Base-by-base conservation (phyloP, 345 rosid genomes). In the Populus deltoides region DNA sequence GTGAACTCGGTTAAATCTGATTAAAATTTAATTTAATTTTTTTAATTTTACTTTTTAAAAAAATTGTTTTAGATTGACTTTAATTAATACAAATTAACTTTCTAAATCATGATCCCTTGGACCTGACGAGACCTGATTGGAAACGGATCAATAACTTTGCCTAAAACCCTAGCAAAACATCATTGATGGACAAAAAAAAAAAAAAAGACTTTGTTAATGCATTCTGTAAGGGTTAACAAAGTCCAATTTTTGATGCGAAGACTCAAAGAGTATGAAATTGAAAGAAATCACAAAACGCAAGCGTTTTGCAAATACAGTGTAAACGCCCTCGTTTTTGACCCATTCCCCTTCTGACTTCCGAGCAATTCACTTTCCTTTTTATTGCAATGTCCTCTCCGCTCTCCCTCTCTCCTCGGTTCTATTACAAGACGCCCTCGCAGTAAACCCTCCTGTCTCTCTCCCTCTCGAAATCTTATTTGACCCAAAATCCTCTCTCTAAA, bases 311-410 rank as follows among this genome's bases (percentile, higher is more conserved):
- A 33, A 65, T 27, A 36, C 29, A 51, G 72, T 51, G 73, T 41
- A 68, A 74, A 79, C 77, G 81, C 74, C 74, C 67, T 18, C 82
- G 82, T 74, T 74, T 79, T 59, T 74, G 74, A 68, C 82, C 29
- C n/a, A 29, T 39, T 38, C 13, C 49, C 47, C 71, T 38, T 68
- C 8, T 1, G 12, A 31, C 71, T 38, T 38, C 8, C 1, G 5
- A 31, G 43, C 72, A 35, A 68, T 35, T n/a, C 73, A 45, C 70
- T 35, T 59, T 17, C 71, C 51, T 17, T 75, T 63, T 39, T 27
- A 73, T 74, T 68, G 79, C 81, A 38, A 66, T 70, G 75, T 78
- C 80, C 41, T 75, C n/a, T 18, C 61, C 61, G 61, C 62, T 41
- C 59, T 45, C 1, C 1, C 43, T 3, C 17, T 4, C 51, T 13